Conservation (phyloP, 2,329 filamentous ascomycete genomes). For the Trichocomaceae sp. region DNA sequence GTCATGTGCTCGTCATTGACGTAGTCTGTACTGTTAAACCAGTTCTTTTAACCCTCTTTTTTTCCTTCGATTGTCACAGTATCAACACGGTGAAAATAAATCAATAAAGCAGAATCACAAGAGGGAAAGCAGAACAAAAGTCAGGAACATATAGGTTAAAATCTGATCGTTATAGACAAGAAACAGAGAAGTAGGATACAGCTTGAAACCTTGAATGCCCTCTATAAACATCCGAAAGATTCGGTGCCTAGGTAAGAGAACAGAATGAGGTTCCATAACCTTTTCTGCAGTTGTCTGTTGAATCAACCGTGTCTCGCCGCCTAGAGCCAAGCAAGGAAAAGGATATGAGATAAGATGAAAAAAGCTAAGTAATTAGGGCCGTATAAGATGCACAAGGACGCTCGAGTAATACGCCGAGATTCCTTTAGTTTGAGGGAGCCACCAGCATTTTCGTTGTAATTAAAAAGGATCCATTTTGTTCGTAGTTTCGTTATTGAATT, state of each 20-base stretch:
- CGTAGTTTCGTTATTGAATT: not conserved
- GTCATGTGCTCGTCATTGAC: conserved; percentile 1
- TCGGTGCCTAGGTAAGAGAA: not conserved
- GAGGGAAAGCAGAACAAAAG: not conserved
- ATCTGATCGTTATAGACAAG: not conserved
- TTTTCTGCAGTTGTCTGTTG: not conserved
- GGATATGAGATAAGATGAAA: not conserved
- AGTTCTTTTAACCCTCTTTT: conserved; percentile 2
- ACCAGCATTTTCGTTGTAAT: not conserved
- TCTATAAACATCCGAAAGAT: not conserved
- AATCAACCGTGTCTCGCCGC: not conserved
- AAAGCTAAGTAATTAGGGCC: not conserved
- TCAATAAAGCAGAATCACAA: not conserved
- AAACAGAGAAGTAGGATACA: not conserved
- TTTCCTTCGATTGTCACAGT: not conserved
- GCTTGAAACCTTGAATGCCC: not conserved
- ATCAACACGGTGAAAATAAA: not conserved
- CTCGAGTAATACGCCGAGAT: not conserved
- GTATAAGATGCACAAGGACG: not conserved
- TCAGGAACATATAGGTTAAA: not conserved
- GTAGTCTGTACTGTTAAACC: conserved; percentile 9
- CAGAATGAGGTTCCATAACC: too few species aligned
- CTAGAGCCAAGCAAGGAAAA: not conserved
- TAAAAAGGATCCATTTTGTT: not conserved
- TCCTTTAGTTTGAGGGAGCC: not conserved